Conservation (phyloP, 2,329 filamentous ascomycete genomes). For the Penicillium sp. region DNA sequence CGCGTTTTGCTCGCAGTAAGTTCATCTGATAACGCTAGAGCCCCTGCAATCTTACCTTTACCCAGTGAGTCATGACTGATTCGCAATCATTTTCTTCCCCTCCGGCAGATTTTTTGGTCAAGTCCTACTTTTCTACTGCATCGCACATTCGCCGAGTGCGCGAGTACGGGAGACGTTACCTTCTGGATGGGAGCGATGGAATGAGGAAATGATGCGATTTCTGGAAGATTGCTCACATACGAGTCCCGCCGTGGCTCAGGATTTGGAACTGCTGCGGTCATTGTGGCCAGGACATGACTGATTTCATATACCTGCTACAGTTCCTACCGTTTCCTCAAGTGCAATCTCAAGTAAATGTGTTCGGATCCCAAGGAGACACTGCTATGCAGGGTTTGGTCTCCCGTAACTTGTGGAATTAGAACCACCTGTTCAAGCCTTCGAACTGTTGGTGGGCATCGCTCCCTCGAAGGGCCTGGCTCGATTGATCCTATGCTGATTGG, state of each 20-base stretch:
- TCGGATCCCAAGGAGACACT: no score
- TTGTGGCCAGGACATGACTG: constrained; percentile 20
- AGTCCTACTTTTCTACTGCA: constrained; percentile 39
- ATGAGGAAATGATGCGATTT: constrained; percentile 37
- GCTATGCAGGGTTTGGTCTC: no score
- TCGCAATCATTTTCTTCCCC: no score
- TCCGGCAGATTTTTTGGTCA: constrained; percentile 37
- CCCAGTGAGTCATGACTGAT: neutral
- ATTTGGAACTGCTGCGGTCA: constrained; percentile 33
- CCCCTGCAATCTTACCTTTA: no score
- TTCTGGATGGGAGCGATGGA: constrained; percentile 38
- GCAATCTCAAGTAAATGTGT: no score
- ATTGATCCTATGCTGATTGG: no score
- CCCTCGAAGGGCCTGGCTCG: no score
- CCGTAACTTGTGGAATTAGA: no score
- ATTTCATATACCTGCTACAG: neutral
- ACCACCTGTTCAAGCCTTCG: no score
- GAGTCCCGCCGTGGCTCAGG: constrained; percentile 37
- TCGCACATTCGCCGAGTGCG: constrained; percentile 32
- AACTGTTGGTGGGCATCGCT: no score
- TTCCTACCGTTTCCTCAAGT: no score
- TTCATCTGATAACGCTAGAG: neutral
- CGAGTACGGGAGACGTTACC: constrained; percentile 33
- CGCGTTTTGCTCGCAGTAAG: constrained; percentile 38
- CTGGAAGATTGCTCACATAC: constrained; percentile 34